Conservation (phyloP, 306 rosid genomes). For the Pachyrhizus erosus region DNA sequence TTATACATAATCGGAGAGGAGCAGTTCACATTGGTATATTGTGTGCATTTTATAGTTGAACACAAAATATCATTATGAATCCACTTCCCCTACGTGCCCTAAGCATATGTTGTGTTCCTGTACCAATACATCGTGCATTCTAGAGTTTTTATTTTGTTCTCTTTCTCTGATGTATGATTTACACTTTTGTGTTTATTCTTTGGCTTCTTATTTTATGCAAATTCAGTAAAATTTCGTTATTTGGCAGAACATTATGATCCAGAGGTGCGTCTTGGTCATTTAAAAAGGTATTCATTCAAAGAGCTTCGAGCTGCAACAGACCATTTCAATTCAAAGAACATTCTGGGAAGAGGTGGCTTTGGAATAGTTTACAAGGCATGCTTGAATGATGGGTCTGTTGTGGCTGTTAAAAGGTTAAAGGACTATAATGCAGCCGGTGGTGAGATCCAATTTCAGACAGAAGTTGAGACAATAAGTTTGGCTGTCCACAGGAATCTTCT, state of each 20-base stretch:
- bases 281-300: conserved; percentile 87
- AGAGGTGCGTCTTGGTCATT: conserved; percentile 94
- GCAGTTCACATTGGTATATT: not conserved
- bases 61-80: not conserved
- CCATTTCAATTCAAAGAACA: conserved; percentile 92
- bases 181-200: not conserved
- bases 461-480: conserved; percentile 97
- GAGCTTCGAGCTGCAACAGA: conserved; percentile 96
- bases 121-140: not conserved
- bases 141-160: no score
- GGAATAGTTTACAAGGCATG: conserved; percentile 93
- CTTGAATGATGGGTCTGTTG: conserved; percentile 84
- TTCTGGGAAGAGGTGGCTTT: conserved; percentile 97
- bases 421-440: conserved; percentile 94
- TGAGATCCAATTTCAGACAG: conserved; percentile 98
- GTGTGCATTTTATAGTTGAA: not conserved
- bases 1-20: not conserved
- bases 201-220: not conserved
- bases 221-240: conserved; percentile 30
- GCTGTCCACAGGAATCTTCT: conserved; percentile 96
- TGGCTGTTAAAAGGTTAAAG: conserved; percentile 93
- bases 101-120: not conserved
- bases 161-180: no score
- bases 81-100: not conserved
- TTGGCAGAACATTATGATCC: conserved; percentile 93